A percentile compares a stretch with the other conserved stretches of the same genome.
Evolutionary conservation across 352 stramenopile genomes (phyloP).

Genomic region (Blastocystis hominis): DNA sequence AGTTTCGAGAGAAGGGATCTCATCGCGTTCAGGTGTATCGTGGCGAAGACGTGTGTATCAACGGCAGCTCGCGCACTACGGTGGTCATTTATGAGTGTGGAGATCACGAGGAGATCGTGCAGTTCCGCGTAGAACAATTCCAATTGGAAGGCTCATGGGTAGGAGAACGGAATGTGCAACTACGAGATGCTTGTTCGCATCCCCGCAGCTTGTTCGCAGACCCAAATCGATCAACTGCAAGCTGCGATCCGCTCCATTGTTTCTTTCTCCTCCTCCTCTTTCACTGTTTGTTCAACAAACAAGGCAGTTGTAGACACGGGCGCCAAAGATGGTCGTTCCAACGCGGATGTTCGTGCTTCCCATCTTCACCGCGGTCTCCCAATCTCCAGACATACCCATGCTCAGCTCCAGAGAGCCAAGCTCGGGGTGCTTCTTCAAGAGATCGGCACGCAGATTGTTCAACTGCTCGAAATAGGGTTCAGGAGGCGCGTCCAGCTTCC

Average conservation of each 20-base stretch:
- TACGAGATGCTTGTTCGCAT: slow-evolving; percentile 40
- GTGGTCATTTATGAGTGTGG: slow-evolving; percentile 38
- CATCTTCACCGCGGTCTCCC: slow-evolving; percentile 84
- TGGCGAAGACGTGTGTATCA: slow-evolving; percentile 42
- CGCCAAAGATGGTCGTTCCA: slow-evolving; percentile 92
- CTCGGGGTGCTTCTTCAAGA: slow-evolving; percentile 20
- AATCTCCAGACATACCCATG: slow-evolving; percentile 99
- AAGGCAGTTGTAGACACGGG: slow-evolving; percentile 73
- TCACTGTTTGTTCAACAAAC: neutral
- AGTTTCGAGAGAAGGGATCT: neutral
- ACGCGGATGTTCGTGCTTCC: slow-evolving; percentile 88
- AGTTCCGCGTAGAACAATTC: neutral
- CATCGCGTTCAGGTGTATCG: neutral
- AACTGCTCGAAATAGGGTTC: slow-evolving; percentile 65
- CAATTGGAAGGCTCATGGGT: neutral
- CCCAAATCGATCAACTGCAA: neutral
- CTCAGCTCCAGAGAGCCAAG: slow-evolving; percentile 76
- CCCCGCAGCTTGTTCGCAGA: neutral
- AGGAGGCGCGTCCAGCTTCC: slow-evolving; percentile 71
- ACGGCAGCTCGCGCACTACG: slow-evolving; percentile 21
- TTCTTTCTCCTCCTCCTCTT: neutral
- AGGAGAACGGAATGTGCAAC: slow-evolving; percentile 54
- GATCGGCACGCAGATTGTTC: neutral
- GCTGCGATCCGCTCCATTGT: neutral
- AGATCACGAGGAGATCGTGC: neutral